Evolutionary conservation across 108 stramenopile genomes (phyloP).

Genomic region (Skeletonema grethae): DNA sequence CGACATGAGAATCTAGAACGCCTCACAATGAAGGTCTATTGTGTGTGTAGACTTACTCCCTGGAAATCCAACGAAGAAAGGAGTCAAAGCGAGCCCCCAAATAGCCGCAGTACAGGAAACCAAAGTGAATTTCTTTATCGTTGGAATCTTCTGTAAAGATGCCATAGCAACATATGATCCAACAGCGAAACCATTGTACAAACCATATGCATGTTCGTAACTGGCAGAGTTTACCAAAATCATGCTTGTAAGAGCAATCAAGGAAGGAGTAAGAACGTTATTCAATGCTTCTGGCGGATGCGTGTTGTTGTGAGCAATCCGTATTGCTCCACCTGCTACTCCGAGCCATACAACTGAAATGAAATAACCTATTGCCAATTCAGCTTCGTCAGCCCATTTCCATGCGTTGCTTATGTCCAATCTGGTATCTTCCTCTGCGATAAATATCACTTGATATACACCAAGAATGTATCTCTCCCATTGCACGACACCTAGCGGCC

Average conservation of each 20-base stretch:
- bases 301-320: slow-evolving; percentile 40
- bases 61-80: slow-evolving; percentile 58
- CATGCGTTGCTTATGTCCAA: slow-evolving; percentile 20
- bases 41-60: slow-evolving; percentile 39
- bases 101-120: slow-evolving; percentile 41
- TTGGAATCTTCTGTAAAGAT: slow-evolving; percentile 55
- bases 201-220: slow-evolving; percentile 41
- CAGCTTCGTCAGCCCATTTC: slow-evolving; percentile 49
- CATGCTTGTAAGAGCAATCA: slow-evolving; percentile 45
- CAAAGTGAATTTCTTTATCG: slow-evolving; percentile 28
- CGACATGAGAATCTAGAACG: neutral
- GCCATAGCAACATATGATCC: slow-evolving; percentile 58
- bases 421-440: slow-evolving; percentile 44
- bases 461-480: slow-evolving; percentile 62
- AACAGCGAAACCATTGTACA: slow-evolving; percentile 62
- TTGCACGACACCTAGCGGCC: slow-evolving; percentile 44
- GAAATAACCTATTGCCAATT: slow-evolving; percentile 48
- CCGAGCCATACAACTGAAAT: slow-evolving; percentile 41
- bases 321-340: slow-evolving; percentile 34
- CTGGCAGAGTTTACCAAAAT: slow-evolving; percentile 36
- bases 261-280: slow-evolving; percentile 46
- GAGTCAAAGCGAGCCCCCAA: slow-evolving; percentile 52
- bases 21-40: neutral
- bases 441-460: slow-evolving; percentile 27
- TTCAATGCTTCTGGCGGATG: slow-evolving; percentile 46